Base-by-base conservation (phyloP, 129 eudicot genomes). In the Flaveria robusta region DNA sequence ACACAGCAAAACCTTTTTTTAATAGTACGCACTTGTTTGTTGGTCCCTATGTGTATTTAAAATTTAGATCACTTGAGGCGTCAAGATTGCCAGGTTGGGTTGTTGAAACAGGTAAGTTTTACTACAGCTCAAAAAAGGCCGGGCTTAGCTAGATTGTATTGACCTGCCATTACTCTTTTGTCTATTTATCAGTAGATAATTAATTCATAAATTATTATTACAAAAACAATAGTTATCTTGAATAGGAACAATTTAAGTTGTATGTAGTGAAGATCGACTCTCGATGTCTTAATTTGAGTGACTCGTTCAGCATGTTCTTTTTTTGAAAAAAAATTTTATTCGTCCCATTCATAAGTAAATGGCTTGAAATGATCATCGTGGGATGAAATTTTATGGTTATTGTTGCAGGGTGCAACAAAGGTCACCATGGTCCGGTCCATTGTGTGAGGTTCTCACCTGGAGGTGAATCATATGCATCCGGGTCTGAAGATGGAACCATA, bases 371-470 rank as follows among this genome's bases (percentile, higher is more conserved):
- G 5, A 10, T 1, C 45, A 29, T 11, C 11, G 14, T 66, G 16
- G 7, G 55, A 14, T 68, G 55, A 22, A 42, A 27, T 24, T 14
- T 10, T 70, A 39, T 69, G 37, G 27, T 41, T 47, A 2, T 27
- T 66, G 59, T n/a, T 81, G 85, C 60, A 90, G 96, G 86, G 60
- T 87, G 92, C 79, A 90, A 90, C 86, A 90, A 90, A 84, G 96
- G 96, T 51, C 96, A 90, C 82, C 96, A 90, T 60, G 96, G 96
- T 77, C 96, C 96, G 11, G 96, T 90, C 16, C 96, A 90, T 50
- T 90, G 96, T 29, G 86, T 90, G 74, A 75, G 96, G 10, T 90
- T 87, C 74, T 77, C 96, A 6, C 96, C 96, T 0, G 92, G 86
- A 23, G 96, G 96, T 42, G 96, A 87, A 54, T 87, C 96, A 8